A percentile compares a stretch with the other conserved stretches of the same genome.
These are phyloP conservation scores for Loxodes magnus DNA, from an alignment of 73 alveolate species.

Conservation along the genomic window DNA sequence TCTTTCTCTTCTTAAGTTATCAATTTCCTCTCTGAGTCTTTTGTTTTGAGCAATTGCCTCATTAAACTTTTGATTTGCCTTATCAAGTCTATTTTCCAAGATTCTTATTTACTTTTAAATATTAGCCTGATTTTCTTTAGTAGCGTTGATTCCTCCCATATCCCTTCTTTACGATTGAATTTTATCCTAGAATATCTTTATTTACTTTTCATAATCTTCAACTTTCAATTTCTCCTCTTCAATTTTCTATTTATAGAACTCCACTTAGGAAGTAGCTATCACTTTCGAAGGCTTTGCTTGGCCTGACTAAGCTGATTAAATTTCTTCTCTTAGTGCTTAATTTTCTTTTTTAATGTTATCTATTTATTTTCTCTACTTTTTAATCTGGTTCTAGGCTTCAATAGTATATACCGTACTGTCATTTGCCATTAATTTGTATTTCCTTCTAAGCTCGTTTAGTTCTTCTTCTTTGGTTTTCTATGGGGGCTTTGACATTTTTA, in stretches of 20 bases:
- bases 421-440: no score
- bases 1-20: slow-evolving; percentile 85
- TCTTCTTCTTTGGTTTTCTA: no score
- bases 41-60: slow-evolving; percentile 91
- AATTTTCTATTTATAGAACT: slow-evolving; percentile 22
- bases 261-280: not conserved
- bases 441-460: no score
- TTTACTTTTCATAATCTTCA: slow-evolving; percentile 29
- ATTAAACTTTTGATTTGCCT: slow-evolving; percentile 89
- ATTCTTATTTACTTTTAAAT: slow-evolving; percentile 80
- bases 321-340: slow-evolving; percentile 26
- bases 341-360: slow-evolving; percentile 39
- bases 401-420: slow-evolving; percentile 35
- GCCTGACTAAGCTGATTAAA: not conserved
- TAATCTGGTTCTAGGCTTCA: slow-evolving; percentile 32
- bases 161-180: slow-evolving; percentile 32
- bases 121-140: slow-evolving; percentile 71
- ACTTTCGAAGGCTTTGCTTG: not conserved
- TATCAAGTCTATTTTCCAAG: slow-evolving; percentile 89
- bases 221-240: slow-evolving; percentile 21
- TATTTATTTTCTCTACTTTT: slow-evolving; percentile 31
- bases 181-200: slow-evolving; percentile 27
- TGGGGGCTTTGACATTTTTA: no score
- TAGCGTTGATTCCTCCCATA: slow-evolving; percentile 67
- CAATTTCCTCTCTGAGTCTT: slow-evolving; percentile 78